Percentiles rank a stretch among this genome's conserved stretches.
phyloP scores from a whole-genome alignment of 495 filamentous ascomycete genomes.

The Bacidia rubella region DNA sequence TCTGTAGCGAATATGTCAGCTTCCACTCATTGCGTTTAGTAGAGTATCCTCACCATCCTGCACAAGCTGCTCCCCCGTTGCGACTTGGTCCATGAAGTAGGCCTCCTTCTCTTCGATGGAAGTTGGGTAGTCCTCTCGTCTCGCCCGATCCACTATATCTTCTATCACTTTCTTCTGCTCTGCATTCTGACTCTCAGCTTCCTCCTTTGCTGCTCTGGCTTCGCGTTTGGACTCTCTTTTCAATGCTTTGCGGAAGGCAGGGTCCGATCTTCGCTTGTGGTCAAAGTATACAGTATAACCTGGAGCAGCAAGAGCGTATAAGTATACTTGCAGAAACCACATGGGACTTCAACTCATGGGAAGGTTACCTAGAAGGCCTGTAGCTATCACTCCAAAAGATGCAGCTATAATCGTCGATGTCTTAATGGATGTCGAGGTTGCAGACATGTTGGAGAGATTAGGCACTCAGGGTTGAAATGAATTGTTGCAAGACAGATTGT shows the following conservation, averaged over 20 bases:
- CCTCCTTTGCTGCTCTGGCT: slow-evolving; percentile 62
- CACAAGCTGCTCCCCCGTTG: slow-evolving; percentile 65
- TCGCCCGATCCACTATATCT: slow-evolving; percentile 56
- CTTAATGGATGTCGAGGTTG: slow-evolving; percentile 25
- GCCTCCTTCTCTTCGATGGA: slow-evolving; percentile 82
- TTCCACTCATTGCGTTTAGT: slow-evolving; percentile 1
- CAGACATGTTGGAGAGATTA: slow-evolving; percentile 3
- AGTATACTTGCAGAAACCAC: not conserved
- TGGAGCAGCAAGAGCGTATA: slow-evolving; percentile 13
- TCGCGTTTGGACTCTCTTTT: slow-evolving; percentile 69
- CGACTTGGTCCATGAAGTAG: slow-evolving; percentile 92
- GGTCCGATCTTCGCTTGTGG: slow-evolving; percentile 74
- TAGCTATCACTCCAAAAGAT: slow-evolving; percentile 57
- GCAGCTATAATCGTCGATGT: slow-evolving; percentile 61
- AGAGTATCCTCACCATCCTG: slow-evolving; percentile 42
- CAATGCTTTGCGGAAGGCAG: slow-evolving; percentile 72
- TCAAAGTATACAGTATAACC: slow-evolving; percentile 90
- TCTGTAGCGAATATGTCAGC: slow-evolving; percentile 34
- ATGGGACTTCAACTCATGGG: not conserved
- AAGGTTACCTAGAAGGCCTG: slow-evolving; percentile 59
- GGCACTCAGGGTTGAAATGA: too few species aligned
- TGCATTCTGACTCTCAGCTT: slow-evolving; percentile 51
- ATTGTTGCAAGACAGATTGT: too few species aligned
- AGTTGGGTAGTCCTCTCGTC: slow-evolving; percentile 80
- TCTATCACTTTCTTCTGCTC: slow-evolving; percentile 61